Evolutionary conservation across 1,139 yeast genomes (phyloP).

Genomic region (Pneumocystis canis): DNA sequence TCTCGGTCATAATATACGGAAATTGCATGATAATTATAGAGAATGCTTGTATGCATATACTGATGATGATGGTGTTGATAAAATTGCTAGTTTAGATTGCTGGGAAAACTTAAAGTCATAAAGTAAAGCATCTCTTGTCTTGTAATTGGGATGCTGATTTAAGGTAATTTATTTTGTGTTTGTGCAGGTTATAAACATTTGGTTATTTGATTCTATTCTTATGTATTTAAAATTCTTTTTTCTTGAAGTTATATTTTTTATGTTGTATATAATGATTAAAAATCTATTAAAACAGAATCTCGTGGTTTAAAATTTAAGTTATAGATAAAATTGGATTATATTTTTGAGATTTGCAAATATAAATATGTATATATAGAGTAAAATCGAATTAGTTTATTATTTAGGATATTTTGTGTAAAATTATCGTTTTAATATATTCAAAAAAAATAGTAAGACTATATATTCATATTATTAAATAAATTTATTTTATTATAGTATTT

Average conservation of each 20-base stretch:
- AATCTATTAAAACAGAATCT: not conserved
- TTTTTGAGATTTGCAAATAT: not conserved
- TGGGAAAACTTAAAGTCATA: slow-evolving; percentile 37
- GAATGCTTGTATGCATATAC: not conserved
- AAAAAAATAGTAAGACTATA: too few relatives aligned
- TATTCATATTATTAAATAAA: too few relatives aligned
- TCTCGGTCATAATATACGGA: slow-evolving; percentile 68
- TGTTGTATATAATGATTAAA: not conserved
- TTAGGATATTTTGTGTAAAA: not conserved
- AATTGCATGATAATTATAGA: not conserved
- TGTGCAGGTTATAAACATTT: not conserved
- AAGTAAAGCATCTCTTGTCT: not conserved
- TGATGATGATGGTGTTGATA: slow-evolving; percentile 76
- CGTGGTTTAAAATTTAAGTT: not conserved
- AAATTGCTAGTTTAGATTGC: slow-evolving; percentile 81
- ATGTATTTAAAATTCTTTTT: not conserved
- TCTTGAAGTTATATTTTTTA: not conserved
- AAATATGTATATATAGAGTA: not conserved
- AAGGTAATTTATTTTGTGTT: not conserved
- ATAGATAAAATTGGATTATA: not conserved
- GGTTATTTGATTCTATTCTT: not conserved
- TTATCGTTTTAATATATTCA: too few relatives aligned
- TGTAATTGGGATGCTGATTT: not conserved
- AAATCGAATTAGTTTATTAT: not conserved
- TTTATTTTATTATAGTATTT: too few relatives aligned